A percentile compares a stretch with the other conserved stretches of the same genome.
Evolutionary conservation across 73 alveolate species (phyloP).

Genomic region (Paramecium caudatum): DNA sequence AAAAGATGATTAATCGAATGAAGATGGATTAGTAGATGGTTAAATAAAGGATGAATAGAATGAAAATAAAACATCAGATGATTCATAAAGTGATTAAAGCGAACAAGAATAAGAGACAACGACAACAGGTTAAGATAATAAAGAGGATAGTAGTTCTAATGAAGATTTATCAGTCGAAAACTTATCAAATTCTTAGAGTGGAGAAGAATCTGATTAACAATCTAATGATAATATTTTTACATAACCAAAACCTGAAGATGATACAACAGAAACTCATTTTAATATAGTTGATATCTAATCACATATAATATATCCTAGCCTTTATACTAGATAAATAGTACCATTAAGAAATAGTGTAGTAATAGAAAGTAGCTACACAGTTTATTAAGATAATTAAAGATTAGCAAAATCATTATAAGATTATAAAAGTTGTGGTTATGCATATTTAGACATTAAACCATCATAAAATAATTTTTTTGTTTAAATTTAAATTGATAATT

Average conservation of each 20-base stretch:
- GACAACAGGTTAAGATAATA: not conserved
- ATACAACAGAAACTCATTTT: not conserved
- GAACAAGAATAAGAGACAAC: not conserved
- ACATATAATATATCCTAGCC: not conserved
- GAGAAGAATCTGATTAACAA: not conserved
- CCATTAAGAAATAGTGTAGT: constrained; percentile 40
- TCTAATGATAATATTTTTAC: no score
- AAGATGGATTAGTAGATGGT: not conserved
- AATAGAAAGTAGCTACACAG: constrained; percentile 30
- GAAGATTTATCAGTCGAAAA: not conserved
- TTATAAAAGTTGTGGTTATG: constrained; percentile 63
- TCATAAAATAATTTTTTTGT: constrained; percentile 2
- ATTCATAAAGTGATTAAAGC: not conserved
- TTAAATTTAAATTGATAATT: not conserved
- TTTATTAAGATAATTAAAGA: constrained; percentile 21
- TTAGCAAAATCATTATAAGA: constrained; percentile 22
- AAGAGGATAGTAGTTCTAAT: not conserved
- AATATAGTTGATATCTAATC: not conserved
- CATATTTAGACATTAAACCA: constrained; percentile 49
- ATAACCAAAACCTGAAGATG: constrained; percentile 70
- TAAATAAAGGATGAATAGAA: not conserved
- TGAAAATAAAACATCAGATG: not conserved
- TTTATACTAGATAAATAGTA: not conserved
- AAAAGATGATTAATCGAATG: not conserved
- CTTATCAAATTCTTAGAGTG: not conserved